Evolutionary conservation across 2,329 filamentous ascomycete species (phyloP), one percentile per base, ranked within the genome.

Genomic region (Elsinoe ampelina): DNA sequence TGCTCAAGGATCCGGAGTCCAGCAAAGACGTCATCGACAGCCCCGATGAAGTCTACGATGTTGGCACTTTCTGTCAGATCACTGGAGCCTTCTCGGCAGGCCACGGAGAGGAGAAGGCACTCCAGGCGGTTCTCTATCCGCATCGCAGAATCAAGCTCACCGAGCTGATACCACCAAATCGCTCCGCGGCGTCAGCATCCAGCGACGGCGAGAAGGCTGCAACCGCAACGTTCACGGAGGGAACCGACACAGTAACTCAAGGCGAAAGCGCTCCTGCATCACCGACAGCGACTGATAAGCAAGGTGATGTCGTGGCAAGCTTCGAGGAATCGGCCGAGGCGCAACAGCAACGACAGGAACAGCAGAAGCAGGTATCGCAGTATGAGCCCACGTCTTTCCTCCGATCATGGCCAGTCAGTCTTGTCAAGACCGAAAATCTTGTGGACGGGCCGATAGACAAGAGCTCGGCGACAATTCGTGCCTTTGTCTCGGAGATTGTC

Each of bases 1-100:
- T 98, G 66, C 90, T 97, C 76, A 97, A 97, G 72, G 91, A 98
- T 67, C 92, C 96, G 68, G 87, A 89, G 61, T 87, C 88, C 61
- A 93, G 97, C 69, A 88, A 89, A 67, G 95, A 98, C 71, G 82
- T 95, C 50, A 97, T 98, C 68, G 87, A 92, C 62, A 91, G 85
- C 62, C 77, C 86, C 26, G 86, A 91, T 60, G 93, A 98, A 65
- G 92, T 98, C 30, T 88, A 98, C 71, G 90, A 96, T 63, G 88
- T 95, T 13, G 93, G 93, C 60, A 93, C 96, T 1, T 98, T 98
- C 70, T 95, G 93, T 48, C 93, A 98, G 69, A 91, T 98, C 62
- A 98, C 93, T 1, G 96, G 92, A 68, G 89, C 90, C 2, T 97
- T 97, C 68, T 91, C 93, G 13, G 87, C 93, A 2, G 68, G 68